Conservation (phyloP, 257 asterid species). For the Nicotiana paniculata region DNA sequence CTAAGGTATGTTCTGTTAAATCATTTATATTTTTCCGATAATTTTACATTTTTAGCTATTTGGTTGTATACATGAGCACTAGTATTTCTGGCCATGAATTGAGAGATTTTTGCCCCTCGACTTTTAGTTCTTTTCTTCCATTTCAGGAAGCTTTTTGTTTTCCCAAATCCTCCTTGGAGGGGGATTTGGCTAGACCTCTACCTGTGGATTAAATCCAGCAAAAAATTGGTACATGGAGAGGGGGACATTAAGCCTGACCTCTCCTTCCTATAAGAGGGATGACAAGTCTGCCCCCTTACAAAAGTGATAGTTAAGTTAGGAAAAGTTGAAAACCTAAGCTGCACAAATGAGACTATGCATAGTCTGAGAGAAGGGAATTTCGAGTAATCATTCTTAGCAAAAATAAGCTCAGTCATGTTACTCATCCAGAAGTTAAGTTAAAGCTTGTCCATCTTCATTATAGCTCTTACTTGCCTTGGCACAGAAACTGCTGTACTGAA, state of each 20-base stretch:
- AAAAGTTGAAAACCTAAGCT: neutral
- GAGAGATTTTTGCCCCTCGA: neutral
- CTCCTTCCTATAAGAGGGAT: neutral
- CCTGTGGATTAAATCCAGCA: neutral
- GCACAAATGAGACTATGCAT: neutral
- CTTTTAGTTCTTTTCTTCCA: neutral
- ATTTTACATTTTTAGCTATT: neutral
- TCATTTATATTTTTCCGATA: neutral
- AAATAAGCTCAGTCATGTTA: neutral
- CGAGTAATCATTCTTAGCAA: too few relatives aligned
- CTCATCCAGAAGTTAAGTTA: neutral
- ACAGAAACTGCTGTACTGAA: neutral
- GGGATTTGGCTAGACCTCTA: neutral
- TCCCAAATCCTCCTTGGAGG: neutral
- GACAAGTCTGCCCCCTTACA: neutral
- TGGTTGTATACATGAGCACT: constrained; percentile 40
- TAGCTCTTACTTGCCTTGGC: neutral
- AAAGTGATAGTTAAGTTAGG: neutral
- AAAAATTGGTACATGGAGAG: neutral
- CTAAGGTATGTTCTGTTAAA: constrained; percentile 48
- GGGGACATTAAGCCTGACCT: neutral
- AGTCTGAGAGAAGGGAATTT: neutral
- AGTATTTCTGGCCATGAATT: constrained; percentile 30
- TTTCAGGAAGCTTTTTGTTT: neutral
- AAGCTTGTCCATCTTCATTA: neutral